A percentile compares a stretch with the other conserved stretches of the same genome.
Evolutionary conservation across 495 filamentous ascomycete species (phyloP).

Genomic region (Neurospora sp.): DNA sequence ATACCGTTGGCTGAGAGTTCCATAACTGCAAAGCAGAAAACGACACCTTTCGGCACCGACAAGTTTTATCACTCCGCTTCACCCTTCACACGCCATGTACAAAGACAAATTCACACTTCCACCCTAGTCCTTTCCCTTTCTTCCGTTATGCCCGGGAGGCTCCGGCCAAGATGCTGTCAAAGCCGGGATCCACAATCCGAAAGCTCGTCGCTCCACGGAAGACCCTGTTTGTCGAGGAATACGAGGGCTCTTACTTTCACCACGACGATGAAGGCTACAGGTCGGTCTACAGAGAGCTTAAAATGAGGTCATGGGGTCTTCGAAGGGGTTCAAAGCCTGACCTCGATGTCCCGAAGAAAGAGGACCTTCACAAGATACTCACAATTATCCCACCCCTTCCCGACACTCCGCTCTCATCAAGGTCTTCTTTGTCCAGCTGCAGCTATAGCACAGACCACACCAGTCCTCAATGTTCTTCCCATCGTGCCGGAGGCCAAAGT

Average conservation of each 20-base stretch:
- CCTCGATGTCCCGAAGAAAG: constrained; percentile 30
- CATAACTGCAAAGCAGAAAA: neutral
- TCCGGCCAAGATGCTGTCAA: constrained; percentile 30
- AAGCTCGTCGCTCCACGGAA: constrained; percentile 31
- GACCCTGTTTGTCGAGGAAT: constrained; percentile 19
- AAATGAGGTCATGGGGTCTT: constrained; percentile 20
- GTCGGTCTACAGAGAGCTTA: constrained; percentile 9
- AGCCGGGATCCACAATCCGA: constrained; percentile 35
- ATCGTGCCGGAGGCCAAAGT: constrained; percentile 11
- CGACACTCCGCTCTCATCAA: constrained; percentile 36
- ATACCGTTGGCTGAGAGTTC: neutral
- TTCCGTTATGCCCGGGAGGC: neutral
- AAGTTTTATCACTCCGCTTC: neutral
- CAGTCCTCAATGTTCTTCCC: constrained; percentile 16
- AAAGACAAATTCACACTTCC: constrained; percentile 4
- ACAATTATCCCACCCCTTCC: constrained; percentile 31
- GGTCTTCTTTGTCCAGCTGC: constrained; percentile 37
- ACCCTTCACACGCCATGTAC: constrained; percentile 4
- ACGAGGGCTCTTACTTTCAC: constrained; percentile 20
- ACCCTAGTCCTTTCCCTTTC: neutral
- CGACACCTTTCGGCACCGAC: constrained; percentile 3
- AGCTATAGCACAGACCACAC: constrained; percentile 19
- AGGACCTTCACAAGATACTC: constrained; percentile 29
- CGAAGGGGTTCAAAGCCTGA: constrained; percentile 25
- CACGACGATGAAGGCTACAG: constrained; percentile 19